Base-by-base conservation (phyloP, 2,329 filamentous ascomycete genomes). In the Septoria petroselini region DNA sequence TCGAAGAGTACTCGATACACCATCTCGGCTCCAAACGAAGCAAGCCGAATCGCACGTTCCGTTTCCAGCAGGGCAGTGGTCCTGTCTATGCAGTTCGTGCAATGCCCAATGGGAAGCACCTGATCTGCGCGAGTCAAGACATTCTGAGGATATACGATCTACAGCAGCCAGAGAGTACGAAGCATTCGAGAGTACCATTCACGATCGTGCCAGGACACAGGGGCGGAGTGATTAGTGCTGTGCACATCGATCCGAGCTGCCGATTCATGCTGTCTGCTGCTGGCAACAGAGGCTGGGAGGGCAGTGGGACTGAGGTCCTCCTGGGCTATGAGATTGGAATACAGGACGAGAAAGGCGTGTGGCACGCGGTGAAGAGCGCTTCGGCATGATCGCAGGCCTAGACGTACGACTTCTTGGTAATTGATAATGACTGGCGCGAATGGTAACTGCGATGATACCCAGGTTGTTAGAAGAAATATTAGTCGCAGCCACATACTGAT, bases 251-350 rank as follows among this genome's bases (percentile, higher is more conserved):
- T 67, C 87, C 87, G 3, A 87, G 88, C 0, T 91, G 88, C 66
- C 79, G 83, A 14, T 97, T 91, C 65, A 91, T 98, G 85, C 80
- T 98, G 27, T 91, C 88, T 1, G 88, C 89, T 0, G 91, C 88
- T 3, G 93, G 93, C 0, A 97, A 93, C 55, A 76, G 93, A 55
- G 93, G 93, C 1, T 98, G 93, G 93, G 93, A 97, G 68, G 93
- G 93, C 1, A 47, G 42, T 12, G 84, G 80, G 29, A 97, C 93
- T 0, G 93, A 98, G 72, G 89, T 93, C 0, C 69, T 98, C 53
- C 81, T 98, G 47, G 93, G 93, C 12, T 98, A 98, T 69, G 93
- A 98, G 72, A 95, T 98, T 59, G 63, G 64, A 8, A 58, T 63
- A 7, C 58, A 59, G 51, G 65, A 65, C 50, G 58, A 52, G 17